Base-by-base conservation (phyloP, 331 rosid species). In the Pyrus hybrid region DNA sequence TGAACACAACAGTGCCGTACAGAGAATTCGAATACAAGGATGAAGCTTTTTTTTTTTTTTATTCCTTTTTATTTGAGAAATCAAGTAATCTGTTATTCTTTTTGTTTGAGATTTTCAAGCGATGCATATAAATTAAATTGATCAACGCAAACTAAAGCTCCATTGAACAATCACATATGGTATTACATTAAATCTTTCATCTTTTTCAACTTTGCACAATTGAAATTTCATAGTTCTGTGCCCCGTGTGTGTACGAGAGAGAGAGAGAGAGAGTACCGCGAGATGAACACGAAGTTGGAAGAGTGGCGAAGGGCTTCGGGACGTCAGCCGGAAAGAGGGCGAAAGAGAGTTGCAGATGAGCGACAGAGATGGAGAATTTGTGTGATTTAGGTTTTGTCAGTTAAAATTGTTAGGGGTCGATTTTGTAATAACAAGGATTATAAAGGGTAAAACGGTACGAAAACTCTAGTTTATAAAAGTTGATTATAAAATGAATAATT, bases 351-450 rank as follows among this genome's bases (percentile, higher is more conserved):
- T 53, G 62, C 73, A 17, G 76, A 72, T 9, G 35, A 41, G 37
- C 47, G 67, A n/a, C 33, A 32, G 53, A 54, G 21, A 53, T 0
- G 75, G 73, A 4, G 62, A 18, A 22, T 22, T 21, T 35, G 76
- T 35, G 76, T 35, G 67, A 17, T 72, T 32, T 72, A 58, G 76
- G 76, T 56, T 56, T 71, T 32, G 35, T 64, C 45, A 10, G 69
- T 18, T 4, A 17, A 30, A 30, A 64, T 64, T 64, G 25, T 18
- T 30, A 18, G 25, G 33, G 69, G 47, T 30, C 14, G 8, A 64
- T 29, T 71, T 29, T n/a, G 45, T 30, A 6, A 29, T 10, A 49
- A 10, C 12, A 49, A 13, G 9, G 29, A 29, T 51, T 17, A 70
- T 16, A 12, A 70, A 4, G 32, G 74, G 62, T 70, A 28, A 70